phyloP scores from a whole-genome alignment of 2,329 filamentous ascomycete genomes.

The Lomentospora prolificans region DNA sequence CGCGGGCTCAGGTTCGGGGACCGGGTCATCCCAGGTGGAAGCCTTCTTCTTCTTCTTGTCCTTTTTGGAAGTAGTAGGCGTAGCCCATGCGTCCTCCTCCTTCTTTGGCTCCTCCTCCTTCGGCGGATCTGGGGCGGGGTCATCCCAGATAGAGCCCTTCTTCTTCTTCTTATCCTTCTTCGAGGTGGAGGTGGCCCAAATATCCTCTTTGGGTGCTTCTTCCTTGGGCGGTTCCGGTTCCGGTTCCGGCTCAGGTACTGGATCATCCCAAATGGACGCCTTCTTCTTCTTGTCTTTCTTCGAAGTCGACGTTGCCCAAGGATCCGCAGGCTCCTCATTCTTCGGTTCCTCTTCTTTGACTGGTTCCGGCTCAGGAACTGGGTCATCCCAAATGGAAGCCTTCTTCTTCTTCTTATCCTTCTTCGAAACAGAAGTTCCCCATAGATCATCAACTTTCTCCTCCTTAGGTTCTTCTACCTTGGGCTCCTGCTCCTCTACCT shows the following conservation, averaged over 20 bases:
- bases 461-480: background rate
- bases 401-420: constrained; percentile 25
- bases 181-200: constrained; percentile 14
- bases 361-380: constrained; percentile 7
- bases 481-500: background rate
- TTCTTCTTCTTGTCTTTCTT: constrained; percentile 26
- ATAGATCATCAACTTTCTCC: constrained; percentile 12
- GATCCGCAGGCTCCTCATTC: constrained; percentile 10
- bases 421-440: constrained; percentile 16
- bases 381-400: background rate
- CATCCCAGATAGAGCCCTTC: constrained; percentile 17
- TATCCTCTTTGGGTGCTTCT: constrained; percentile 9
- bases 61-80: too few species aligned
- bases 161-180: constrained; percentile 25
- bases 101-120: constrained; percentile 5
- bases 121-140: constrained; percentile 9
- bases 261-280: constrained; percentile 12
- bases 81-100: constrained; percentile 12
- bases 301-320: background rate
- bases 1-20: constrained; percentile 17
- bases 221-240: constrained; percentile 15
- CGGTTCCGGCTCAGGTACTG: constrained; percentile 17
- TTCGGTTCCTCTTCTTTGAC: constrained; percentile 12
- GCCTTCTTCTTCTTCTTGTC: constrained; percentile 23
- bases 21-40: constrained; percentile 13